Base-by-base conservation (phyloP, 495 filamentous ascomycete genomes). In the Collariella sp. region DNA sequence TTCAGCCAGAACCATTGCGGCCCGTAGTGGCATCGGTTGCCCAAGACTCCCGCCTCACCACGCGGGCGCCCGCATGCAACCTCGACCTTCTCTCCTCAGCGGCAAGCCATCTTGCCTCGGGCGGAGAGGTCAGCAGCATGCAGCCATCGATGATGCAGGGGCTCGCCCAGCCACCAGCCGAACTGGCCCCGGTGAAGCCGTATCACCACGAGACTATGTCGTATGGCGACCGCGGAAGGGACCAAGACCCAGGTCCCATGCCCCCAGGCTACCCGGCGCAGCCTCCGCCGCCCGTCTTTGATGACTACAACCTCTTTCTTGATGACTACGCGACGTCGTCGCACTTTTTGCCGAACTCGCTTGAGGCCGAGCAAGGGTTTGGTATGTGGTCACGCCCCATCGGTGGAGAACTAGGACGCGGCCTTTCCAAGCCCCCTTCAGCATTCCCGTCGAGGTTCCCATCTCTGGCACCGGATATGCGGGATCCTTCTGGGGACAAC, bases 401-500 rank as follows among this genome's bases (percentile, higher is more conserved):
- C 20, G 62, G 52, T 34, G 46, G 11, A 15, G 73, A 75, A 9
- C 56, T 73, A 11, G 68, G 67, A 40, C 65, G 70, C 15, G 71
- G 69, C 4, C 57, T 69, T 6, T 74, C 73, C 10, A 76, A 77
- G 49, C 70, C 82, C 1, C 75, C 81, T 18, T 85, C 82, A 10
- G 79, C 82, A 43, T 84, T 86, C 54, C 83, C 83, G 0, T 88
- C 84, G 2, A 75, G 85, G 38, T 76, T 86, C 40, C 82, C 83
- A 1, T 88, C 84, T 6, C 65, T 87, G 36, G 79, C 81, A 59
- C 83, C 83, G 18, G 83, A 87, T 50, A 72, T 73, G 20, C 76
- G 82, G 51, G 79, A 84, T 59, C 71, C 78, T 5, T 71, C 77
- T 26, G 80, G 83, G 31, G 59, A 66, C 16, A 57, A 61, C 1